Conservation (phyloP, 345 rosid species). For the Passiflora organensis region DNA sequence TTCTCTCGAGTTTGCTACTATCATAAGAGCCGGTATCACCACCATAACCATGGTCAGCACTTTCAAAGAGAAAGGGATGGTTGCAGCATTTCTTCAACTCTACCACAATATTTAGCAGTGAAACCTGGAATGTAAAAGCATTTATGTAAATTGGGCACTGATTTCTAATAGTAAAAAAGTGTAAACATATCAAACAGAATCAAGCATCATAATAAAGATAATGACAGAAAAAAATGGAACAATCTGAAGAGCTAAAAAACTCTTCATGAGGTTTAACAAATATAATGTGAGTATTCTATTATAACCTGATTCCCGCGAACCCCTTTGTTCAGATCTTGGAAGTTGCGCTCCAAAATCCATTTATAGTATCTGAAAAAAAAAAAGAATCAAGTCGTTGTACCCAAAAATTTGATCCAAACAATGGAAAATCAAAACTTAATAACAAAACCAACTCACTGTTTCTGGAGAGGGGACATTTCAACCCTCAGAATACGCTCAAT, state of each 20-base stretch:
- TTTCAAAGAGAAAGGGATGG: slow-evolving; percentile 98
- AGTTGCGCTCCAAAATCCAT: slow-evolving; percentile 99
- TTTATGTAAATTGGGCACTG: too few relatives aligned
- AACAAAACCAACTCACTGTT: slow-evolving; percentile 57
- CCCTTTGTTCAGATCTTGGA: slow-evolving; percentile 96
- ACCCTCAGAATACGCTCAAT: slow-evolving; percentile 98
- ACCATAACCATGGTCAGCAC: slow-evolving; percentile 99
- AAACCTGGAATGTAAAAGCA: slow-evolving; percentile 84
- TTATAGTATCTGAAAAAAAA: slow-evolving; percentile 69
- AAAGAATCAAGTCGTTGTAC: slow-evolving; percentile 10
- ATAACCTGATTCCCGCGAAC: slow-evolving; percentile 98
- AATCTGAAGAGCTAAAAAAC: background rate
- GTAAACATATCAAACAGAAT: background rate
- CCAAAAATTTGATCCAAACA: background rate
- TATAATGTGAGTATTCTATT: background rate
- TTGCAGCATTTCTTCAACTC: slow-evolving; percentile 99
- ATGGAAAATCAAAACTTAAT: background rate
- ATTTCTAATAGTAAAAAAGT: background rate
- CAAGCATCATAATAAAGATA: too few relatives aligned
- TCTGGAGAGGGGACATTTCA: slow-evolving; percentile 99
- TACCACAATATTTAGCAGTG: slow-evolving; percentile 95
- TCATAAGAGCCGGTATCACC: slow-evolving; percentile 60
- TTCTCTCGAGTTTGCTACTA: slow-evolving; percentile 82
- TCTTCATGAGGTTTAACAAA: background rate
- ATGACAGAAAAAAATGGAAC: too few relatives aligned